Base-by-base conservation (phyloP, 1,139 yeast genomes). In the Pneumocystis oryctolagi region DNA sequence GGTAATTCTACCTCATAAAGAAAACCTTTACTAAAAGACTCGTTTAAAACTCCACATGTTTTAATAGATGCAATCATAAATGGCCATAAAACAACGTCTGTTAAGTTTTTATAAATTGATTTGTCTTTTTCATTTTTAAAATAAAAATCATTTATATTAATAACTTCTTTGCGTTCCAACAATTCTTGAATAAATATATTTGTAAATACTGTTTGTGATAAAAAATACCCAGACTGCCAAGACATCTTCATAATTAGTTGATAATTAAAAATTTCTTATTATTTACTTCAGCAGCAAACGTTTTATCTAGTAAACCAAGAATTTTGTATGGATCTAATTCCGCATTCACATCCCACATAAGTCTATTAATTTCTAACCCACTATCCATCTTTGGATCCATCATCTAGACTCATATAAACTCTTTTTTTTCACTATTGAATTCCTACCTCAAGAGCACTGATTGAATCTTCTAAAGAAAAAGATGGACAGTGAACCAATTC, bases 331-430 rank as follows among this genome's bases (percentile, higher is more conserved):
- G 55, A 9, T 25, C 5, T 25, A 47, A 47, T 25, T 47, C 55
- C 3, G 31, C 5, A 25, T 47, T 28, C 3, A 47, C 31, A 47
- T 47, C 55, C 55, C 55, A 47, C 9, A 8, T 25, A 3, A 6
- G 5, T 20, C 25, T 31, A 25, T 47, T 16, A 25, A 12, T 25
- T 25, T 25, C 16, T 25, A 64, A 42, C 5, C 66, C 65, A 34
- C 59, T 63, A 53, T 64, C 66, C 66, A 64, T 64, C 47, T 64
- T 64, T 8, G 65, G 63, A 34, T 64, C 66, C 66, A 64, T 64
- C 31, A 64, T 64, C 55, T 47, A 25, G 12, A 8, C 5, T 12
- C 5, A 8, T 25, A 12, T 47, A 25, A 47, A n/a, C 2, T 4
- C 5, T 37, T 14, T 37, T 25, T 47, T 47, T 47, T 12, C 3